phyloP scores from a whole-genome alignment of 2,329 filamentous ascomycete genomes.

The Colletotrichum kahawae region DNA sequence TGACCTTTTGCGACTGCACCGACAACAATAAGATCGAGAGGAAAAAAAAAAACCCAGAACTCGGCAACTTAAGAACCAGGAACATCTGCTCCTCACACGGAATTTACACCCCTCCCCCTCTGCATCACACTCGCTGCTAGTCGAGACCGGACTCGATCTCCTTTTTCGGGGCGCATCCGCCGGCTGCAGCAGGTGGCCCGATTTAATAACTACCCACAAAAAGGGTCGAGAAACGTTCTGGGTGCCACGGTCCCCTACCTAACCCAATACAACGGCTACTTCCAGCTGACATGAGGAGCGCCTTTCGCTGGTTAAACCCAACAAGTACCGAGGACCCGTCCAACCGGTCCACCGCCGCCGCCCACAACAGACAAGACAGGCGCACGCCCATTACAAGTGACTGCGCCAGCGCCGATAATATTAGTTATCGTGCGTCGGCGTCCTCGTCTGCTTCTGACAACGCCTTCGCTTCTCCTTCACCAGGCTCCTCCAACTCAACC shows the following conservation, averaged over 20 bases:
- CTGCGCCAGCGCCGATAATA: conserved; percentile 34
- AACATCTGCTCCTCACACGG: neutral
- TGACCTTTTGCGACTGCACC: neutral
- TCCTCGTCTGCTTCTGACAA: conserved; percentile 22
- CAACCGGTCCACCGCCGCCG: conserved; percentile 25
- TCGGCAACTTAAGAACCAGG: neutral
- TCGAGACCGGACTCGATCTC: conserved; percentile 23
- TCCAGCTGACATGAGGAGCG: conserved; percentile 25
- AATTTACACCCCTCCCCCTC: neutral
- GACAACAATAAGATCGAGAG: neutral
- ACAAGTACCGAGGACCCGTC: conserved; percentile 28
- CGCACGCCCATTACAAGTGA: conserved; percentile 16
- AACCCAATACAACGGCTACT: conserved; percentile 21
- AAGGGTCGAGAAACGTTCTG: conserved; percentile 24
- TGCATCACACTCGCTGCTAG: conserved; percentile 1
- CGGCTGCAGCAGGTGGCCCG: conserved; percentile 21
- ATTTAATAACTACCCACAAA: conserved; percentile 24
- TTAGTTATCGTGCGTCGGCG: conserved; percentile 41
- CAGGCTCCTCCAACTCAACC: conserved; percentile 34
- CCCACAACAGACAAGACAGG: conserved; percentile 20
- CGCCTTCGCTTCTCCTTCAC: conserved; percentile 29
- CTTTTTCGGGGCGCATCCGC: conserved; percentile 20
- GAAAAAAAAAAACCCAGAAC: neutral
- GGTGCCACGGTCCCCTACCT: conserved; percentile 20
- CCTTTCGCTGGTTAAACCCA: conserved; percentile 24